Evolutionary conservation across 352 stramenopile species (phyloP), one percentile per base, ranked within the genome.

Genomic region (Globisporangium carolinianum): DNA sequence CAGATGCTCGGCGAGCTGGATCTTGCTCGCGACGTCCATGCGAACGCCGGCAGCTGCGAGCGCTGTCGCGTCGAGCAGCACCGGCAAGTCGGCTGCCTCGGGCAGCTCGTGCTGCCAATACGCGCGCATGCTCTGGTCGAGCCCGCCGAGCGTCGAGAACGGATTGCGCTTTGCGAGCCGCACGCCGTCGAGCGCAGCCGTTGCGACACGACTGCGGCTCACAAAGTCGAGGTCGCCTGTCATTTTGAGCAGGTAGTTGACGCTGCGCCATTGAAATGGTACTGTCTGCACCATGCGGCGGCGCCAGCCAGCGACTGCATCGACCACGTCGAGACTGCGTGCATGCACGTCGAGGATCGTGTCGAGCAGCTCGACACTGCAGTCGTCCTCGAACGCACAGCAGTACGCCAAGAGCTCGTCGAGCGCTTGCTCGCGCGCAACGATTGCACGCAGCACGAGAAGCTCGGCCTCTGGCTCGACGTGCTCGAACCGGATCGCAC

Each of bases 191-290:
- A 92, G 75, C 24, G 79, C 76, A 1, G 60, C 58, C 4, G 68
- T 75, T 14, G 72, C 70, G 1, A 82, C 46, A 18, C 80, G 75
- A 49, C 79, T 91, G 53, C 85, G 83, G 56, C 68, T 85, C n/a
- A 91, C 57, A 47, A 92, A 91, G 47, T 92, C 83, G 1, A 83
- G 39, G 50, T 92, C 83, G 47, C 68, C 72, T 6, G 67, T 67
- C 76, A 92, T 87, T 47, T 82, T 79, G 37, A 89, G 57, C 7
- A 83, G 51, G 51, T 92, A 92, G 51, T 92, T 92, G 12, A 71
- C 37, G 37, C 76, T 65, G 14, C 73, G 67, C 80, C 80, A 91
- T 35, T 62, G 46, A 55, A 92, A 92, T 17, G 80, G 78, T 39
- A 70, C 55, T 8, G 63, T 69, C 55, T 79, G 68, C 11, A 88